Evolutionary conservation across 805 yeast genomes (phyloP).

Genomic region (Torulaspora franciscae): DNA sequence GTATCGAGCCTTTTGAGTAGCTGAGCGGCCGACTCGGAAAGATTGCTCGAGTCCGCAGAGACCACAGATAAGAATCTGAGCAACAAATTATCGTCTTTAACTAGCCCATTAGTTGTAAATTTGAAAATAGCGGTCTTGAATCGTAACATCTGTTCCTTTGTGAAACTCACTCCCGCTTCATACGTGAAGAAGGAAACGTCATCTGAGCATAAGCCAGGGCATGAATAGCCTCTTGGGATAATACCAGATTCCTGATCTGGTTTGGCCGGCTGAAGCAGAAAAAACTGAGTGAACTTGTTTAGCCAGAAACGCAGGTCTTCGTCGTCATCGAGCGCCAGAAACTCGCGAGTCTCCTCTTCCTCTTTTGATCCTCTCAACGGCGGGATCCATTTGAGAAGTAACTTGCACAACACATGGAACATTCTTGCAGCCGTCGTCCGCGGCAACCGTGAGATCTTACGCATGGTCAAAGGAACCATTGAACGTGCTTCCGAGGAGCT

Average conservation of each 20-base stretch:
- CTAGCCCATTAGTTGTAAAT: constrained; percentile 35
- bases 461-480: constrained; percentile 46
- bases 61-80: constrained; percentile 57
- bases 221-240: constrained; percentile 43
- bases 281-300: constrained; percentile 48
- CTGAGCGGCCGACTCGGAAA: constrained; percentile 51
- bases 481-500: constrained; percentile 33
- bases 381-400: constrained; percentile 45
- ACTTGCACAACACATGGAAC: constrained; percentile 55
- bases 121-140: constrained; percentile 40
- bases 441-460: constrained; percentile 42
- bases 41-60: constrained; percentile 52
- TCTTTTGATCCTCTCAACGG: constrained; percentile 47
- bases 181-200: constrained; percentile 62
- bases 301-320: constrained; percentile 46
- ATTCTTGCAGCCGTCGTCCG: constrained; percentile 48
- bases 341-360: constrained; percentile 35
- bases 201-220: constrained; percentile 58
- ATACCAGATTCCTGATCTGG: constrained; percentile 32
- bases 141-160: constrained; percentile 42
- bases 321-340: constrained; percentile 36
- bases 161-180: constrained; percentile 61
- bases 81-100: constrained; percentile 38
- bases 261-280: constrained; percentile 49
- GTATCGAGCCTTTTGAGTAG: constrained; percentile 45